Evolutionary conservation across 805 yeast genomes (phyloP).

Genomic region (Barnettozyma sucrosica): DNA sequence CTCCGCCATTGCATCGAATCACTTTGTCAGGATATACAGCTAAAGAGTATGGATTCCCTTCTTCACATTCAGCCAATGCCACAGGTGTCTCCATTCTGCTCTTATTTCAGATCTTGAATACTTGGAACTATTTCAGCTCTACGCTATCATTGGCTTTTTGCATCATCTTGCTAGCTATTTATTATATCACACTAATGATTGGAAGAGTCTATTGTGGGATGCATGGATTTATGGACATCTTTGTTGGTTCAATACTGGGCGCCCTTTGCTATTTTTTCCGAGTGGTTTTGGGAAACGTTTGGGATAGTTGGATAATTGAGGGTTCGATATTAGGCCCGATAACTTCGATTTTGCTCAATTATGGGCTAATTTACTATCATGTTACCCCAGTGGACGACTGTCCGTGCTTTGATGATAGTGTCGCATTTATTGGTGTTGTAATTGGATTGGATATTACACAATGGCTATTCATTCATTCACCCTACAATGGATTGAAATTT

Average conservation of each 20-base stretch:
- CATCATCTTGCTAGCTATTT: conserved; percentile 30
- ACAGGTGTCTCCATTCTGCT: conserved; percentile 66
- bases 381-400: conserved; percentile 87
- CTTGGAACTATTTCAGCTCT: conserved; percentile 9
- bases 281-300: conserved; percentile 30
- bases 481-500: conserved; percentile 11
- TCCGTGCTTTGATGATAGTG: conserved; percentile 94
- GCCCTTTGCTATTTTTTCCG: conserved; percentile 44
- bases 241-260: conserved; percentile 65
- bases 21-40: conserved; percentile 90
- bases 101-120: conserved; percentile 21
- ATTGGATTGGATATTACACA: conserved; percentile 58
- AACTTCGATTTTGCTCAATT: conserved; percentile 33
- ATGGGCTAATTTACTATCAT: conserved; percentile 57
- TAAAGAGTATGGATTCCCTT: conserved; percentile 91
- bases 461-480: conserved; percentile 23
- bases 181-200: conserved; percentile 57
- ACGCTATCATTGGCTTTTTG: conserved; percentile 11
- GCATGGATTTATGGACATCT: conserved; percentile 87
- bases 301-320: conserved; percentile 41
- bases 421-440: conserved; percentile 86
- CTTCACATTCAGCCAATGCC: conserved; percentile 93
- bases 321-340: conserved; percentile 30
- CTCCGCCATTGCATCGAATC: conserved; percentile 87
- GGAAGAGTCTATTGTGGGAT: conserved; percentile 94